Percentiles rank a stretch among this genome's conserved stretches.
Evolutionary conservation across 73 alveolate genomes (phyloP).

Genomic region (Paramecium bursaria): DNA sequence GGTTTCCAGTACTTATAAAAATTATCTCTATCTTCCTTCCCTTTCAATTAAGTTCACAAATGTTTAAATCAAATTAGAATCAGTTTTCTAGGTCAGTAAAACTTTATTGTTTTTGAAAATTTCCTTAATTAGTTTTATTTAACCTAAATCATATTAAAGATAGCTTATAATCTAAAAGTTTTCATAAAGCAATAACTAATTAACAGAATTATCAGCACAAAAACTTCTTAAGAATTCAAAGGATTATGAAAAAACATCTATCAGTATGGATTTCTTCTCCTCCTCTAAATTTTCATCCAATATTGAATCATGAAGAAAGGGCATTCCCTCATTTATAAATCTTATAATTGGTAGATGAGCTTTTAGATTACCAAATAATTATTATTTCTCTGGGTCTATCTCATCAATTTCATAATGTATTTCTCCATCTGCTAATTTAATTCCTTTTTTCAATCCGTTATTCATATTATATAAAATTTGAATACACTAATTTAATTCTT

Average conservation of each 20-base stretch:
- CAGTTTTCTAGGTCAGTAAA: slow-evolving; percentile 30
- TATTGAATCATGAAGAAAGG: slow-evolving; percentile 31
- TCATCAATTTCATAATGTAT: not conserved
- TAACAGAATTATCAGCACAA: slow-evolving; percentile 16
- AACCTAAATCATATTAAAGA: slow-evolving; percentile 57
- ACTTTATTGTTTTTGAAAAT: slow-evolving; percentile 56
- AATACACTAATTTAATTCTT: not conserved
- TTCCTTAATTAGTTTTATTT: slow-evolving; percentile 35
- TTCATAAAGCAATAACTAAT: slow-evolving; percentile 43
- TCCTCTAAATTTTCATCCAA: slow-evolving; percentile 20
- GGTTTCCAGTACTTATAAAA: slow-evolving; percentile 51
- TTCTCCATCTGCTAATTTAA: slow-evolving; percentile 32
- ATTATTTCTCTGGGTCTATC: slow-evolving; percentile 57
- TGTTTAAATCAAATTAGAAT: slow-evolving; percentile 20
- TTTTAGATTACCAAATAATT: slow-evolving; percentile 51
- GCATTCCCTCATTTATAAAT: slow-evolving; percentile 41
- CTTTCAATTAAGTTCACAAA: slow-evolving; percentile 39
- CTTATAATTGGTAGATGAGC: slow-evolving; percentile 42
- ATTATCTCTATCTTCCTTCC: slow-evolving; percentile 64
- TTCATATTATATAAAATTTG: not conserved
- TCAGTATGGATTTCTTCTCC: slow-evolving; percentile 13
- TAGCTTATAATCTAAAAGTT: slow-evolving; percentile 19
- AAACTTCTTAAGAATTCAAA: slow-evolving; percentile 45
- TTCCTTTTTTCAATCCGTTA: slow-evolving; percentile 48
- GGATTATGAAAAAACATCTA: slow-evolving; percentile 41